phyloP scores from a whole-genome alignment of 371 early-diverging fungal genomes.

The Scutellospora calospora region DNA sequence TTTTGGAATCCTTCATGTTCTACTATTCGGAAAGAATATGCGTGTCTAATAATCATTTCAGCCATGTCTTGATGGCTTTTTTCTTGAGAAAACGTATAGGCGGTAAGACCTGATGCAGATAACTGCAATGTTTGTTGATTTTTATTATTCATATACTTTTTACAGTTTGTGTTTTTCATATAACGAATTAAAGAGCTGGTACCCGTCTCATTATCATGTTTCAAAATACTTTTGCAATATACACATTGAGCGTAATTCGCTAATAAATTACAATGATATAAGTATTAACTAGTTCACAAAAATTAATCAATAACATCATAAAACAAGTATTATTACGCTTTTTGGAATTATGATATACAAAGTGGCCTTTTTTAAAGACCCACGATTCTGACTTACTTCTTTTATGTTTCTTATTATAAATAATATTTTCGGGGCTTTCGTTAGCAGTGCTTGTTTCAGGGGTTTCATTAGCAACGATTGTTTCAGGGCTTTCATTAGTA shows the following conservation, averaged over 20 bases:
- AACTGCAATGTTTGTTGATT: not conserved
- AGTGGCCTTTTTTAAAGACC: slow-evolving; percentile 8
- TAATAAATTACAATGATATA: slow-evolving; percentile 11
- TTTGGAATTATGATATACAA: not conserved
- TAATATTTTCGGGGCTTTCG: not conserved
- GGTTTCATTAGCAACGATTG: not conserved
- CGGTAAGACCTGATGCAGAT: not conserved
- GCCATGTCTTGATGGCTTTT: not conserved
- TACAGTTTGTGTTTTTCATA: not conserved
- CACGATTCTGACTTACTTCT: slow-evolving; percentile 13
- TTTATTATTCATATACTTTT: not conserved
- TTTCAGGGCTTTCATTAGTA: slow-evolving; percentile 17
- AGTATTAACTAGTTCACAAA: slow-evolving; percentile 6
- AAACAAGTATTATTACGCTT: slow-evolving; percentile 3
- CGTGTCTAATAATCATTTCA: slow-evolving; percentile 11
- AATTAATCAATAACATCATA: not conserved
- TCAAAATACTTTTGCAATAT: not conserved
- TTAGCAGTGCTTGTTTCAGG: not conserved
- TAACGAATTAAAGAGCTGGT: not conserved
- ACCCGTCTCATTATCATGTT: not conserved
- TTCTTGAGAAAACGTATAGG: slow-evolving; percentile 10
- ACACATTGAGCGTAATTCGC: not conserved
- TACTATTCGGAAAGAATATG: not conserved
- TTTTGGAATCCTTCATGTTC: slow-evolving; percentile 3
- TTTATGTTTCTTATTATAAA: not conserved